phyloP scores from a whole-genome alignment of 306 rosid genomes.

The Prunus mira region DNA sequence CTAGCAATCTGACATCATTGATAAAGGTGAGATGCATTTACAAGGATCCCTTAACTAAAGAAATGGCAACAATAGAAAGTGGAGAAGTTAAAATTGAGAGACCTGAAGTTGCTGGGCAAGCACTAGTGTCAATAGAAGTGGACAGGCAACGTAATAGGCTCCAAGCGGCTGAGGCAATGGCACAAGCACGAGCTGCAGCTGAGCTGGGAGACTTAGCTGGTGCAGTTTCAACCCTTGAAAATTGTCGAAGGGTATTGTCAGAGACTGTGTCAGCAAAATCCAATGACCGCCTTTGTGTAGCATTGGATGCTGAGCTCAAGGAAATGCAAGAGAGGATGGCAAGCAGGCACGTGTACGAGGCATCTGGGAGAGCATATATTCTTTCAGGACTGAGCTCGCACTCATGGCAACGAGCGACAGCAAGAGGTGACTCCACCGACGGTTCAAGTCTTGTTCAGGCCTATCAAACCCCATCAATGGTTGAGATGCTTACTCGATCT shows the following conservation, averaged over 20 bases:
- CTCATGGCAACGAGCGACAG: conserved; percentile 99
- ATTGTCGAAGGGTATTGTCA: conserved; percentile 56
- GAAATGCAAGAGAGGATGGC: conserved; percentile 98
- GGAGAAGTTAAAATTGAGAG: conserved; percentile 75
- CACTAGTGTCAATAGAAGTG: conserved; percentile 74
- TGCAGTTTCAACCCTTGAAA: conserved; percentile 75
- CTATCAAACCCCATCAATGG: conserved; percentile 95
- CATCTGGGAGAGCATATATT: conserved; percentile 94
- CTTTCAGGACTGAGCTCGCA: conserved; percentile 98
- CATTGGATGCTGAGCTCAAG: conserved; percentile 93
- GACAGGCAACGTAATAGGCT: conserved; percentile 90
- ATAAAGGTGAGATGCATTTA: conserved; percentile 66
- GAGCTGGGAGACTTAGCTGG: conserved; percentile 73
- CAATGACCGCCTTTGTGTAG: conserved; percentile 69
- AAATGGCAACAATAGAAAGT: conserved; percentile 48
- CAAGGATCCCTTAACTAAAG: conserved; percentile 83
- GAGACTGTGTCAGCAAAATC: conserved; percentile 69
- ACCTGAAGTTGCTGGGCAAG: conserved; percentile 47
- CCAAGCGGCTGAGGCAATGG: conserved; percentile 91
- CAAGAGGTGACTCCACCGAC: conserved; percentile 94
- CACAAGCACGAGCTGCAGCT: conserved; percentile 73
- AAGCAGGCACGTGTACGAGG: conserved; percentile 91
- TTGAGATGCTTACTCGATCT: conserved; percentile 94
- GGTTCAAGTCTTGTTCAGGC: conserved; percentile 82
- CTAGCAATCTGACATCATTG: conserved; percentile 55